Percentiles rank a stretch among this genome's conserved stretches.
phyloP scores from a whole-genome alignment of 1,139 yeast species.

The Geotrichum histeridarum region DNA sequence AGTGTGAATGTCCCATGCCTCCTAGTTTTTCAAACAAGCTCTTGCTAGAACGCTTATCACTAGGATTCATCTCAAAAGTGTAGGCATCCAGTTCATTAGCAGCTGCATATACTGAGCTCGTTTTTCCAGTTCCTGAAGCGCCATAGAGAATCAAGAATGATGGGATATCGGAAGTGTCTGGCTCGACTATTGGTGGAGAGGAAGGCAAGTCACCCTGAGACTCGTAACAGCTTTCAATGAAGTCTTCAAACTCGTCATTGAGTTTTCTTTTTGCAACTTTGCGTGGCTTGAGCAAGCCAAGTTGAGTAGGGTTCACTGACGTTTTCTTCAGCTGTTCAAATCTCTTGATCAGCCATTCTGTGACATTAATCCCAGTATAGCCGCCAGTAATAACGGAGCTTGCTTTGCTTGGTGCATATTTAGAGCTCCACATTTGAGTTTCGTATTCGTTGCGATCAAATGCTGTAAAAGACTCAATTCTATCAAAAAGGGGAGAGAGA shows the following conservation, averaged over 20 bases:
- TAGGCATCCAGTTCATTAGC: conserved; percentile 62
- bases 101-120: conserved; percentile 66
- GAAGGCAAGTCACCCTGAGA: conserved; percentile 26
- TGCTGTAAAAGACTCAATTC: conserved; percentile 6
- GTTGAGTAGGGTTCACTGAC: not conserved
- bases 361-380: conserved; percentile 19
- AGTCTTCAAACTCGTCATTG: conserved; percentile 40
- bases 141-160: conserved; percentile 59
- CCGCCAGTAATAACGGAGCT: conserved; percentile 21
- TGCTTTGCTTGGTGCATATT: conserved; percentile 13
- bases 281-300: conserved; percentile 4
- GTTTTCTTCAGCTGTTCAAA: conserved; percentile 20
- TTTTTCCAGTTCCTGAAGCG: conserved; percentile 71
- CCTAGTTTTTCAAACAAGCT: conserved; percentile 61
- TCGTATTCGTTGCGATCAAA: conserved; percentile 2
- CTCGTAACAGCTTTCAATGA: conserved; percentile 39
- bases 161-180: conserved; percentile 18
- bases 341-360: conserved; percentile 24
- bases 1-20: conserved; percentile 80
- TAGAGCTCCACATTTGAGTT: conserved; percentile 12
- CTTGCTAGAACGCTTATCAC: conserved; percentile 65
- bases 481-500: conserved; percentile 2
- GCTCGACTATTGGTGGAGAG: not conserved
- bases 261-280: conserved; percentile 26
- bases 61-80: conserved; percentile 76